A percentile compares a stretch with the other conserved stretches of the same genome.
Conservation (phyloP, 257 asterid species). For the Solanum gandarillasii region DNA sequence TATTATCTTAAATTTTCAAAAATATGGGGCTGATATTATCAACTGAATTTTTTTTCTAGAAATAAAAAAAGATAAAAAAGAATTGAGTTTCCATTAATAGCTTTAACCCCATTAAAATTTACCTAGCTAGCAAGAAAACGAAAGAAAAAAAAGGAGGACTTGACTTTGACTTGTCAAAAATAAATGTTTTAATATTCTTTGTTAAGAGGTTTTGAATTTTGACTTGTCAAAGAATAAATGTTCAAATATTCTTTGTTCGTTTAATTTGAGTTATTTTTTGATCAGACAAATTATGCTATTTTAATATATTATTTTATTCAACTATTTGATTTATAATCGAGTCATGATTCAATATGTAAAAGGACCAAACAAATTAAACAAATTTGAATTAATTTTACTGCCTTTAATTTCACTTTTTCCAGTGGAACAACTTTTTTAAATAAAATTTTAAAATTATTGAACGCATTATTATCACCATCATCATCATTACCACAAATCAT, state of each 20-base stretch:
- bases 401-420: background rate
- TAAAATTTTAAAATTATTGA: too few species aligned
- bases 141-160: too few species aligned
- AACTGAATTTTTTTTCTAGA: background rate
- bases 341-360: background rate
- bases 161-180: background rate
- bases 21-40: background rate
- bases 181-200: background rate
- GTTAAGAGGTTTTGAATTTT: background rate
- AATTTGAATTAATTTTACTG: too few species aligned
- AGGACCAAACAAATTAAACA: background rate
- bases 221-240: background rate
- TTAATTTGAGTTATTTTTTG: background rate
- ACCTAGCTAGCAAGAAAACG: background rate
- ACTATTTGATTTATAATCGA: too few species aligned
- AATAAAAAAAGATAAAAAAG: too few species aligned
- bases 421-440: background rate
- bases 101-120: background rate
- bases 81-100: background rate
- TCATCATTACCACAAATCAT: too few species aligned
- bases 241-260: background rate
- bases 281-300: background rate
- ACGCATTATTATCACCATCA: too few species aligned
- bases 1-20: background rate
- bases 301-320: background rate